Evolutionary conservation across 495 filamentous ascomycete genomes (phyloP), one percentile per base, ranked within the genome.

Genomic region (Trichoderma asperelloides): DNA sequence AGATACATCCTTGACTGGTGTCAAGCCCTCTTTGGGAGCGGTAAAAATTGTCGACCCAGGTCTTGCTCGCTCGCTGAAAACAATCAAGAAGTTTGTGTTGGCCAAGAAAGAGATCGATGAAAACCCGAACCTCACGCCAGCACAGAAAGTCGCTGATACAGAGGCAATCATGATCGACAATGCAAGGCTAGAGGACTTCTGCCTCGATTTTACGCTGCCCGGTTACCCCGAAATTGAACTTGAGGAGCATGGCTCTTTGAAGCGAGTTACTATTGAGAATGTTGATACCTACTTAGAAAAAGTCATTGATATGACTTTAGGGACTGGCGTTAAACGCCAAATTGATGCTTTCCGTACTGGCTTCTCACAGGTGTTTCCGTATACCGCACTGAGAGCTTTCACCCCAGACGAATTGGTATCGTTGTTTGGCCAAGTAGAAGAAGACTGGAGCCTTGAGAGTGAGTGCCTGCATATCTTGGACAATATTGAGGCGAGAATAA

Each of bases 361-460:
- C 4, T 99, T 99, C 78, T 96, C 95, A 1, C 89, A 95, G 68
- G 96, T 99, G 0, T 99, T 99, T 82, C 91, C 96, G 0, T 98
- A 95, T 78, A 88, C 91, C 11, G 91, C 96, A 13, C 82, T 98
- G 40, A 90, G 89, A 55, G 93, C 96, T 2, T 99, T 99, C 74
- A 99, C 96, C 0, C 96, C 96, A 1, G 92, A 89, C 72, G 96
- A 99, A 75, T 80, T 99, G n/a, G 93, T 96, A 39, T 94, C 91
- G 85, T 83, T 99, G 16, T 99, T 99, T 79, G 96, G 96, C 27
- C 86, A 89, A 51, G 87, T 93, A 6, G 91, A 99, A 33, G 96
- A 99, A 73, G 96, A 99, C 73, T 99, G 96, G 96, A 91, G 91
- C 28, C 87, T 98, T 67, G 96, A 98, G 76, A 98, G 91, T 93